A percentile compares a stretch with the other conserved stretches of the same genome.
These are phyloP conservation scores for Kwoniella botswanensis DNA, from an alignment of 768 basidiomycete species.

Conservation along the genomic window DNA sequence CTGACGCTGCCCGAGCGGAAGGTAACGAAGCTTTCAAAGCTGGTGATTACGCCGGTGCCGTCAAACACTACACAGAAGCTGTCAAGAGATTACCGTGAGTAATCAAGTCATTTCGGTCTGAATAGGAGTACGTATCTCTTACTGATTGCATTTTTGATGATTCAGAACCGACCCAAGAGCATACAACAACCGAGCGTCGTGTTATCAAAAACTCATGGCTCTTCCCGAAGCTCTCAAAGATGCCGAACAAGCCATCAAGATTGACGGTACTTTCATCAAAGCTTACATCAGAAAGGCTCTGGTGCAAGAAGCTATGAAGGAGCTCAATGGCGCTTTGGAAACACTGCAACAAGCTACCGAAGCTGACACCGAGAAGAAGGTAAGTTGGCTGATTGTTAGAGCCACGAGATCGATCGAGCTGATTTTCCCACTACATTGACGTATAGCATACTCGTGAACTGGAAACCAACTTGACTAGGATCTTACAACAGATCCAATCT, in stretches of 20 bases:
- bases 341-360: conserved; percentile 77
- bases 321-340: conserved; percentile 83
- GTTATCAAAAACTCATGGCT: conserved; percentile 92
- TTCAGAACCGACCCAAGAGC: conserved; percentile 73
- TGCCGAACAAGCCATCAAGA: conserved; percentile 87
- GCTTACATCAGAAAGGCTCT: conserved; percentile 92
- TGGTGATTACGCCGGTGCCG: conserved; percentile 88
- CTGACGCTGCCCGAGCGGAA: conserved; percentile 82
- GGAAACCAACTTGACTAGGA: conserved; percentile 75
- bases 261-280: conserved; percentile 90
- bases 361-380: conserved; percentile 75
- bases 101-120: not conserved
- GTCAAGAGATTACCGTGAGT: conserved; percentile 86
- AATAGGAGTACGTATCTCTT: not conserved
- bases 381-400: conserved; percentile 18
- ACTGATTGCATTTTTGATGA: not conserved
- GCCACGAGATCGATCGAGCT: not conserved
- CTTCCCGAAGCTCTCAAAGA: conserved; percentile 96
- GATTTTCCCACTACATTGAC: not conserved
- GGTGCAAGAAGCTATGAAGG: conserved; percentile 86
- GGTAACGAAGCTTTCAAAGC: conserved; percentile 85
- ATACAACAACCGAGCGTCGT: conserved; percentile 98
- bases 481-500: conserved; percentile 74
- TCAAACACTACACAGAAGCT: conserved; percentile 90
- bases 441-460: conserved; percentile 76